Percentiles rank a stretch among this genome's conserved stretches.
These are phyloP conservation scores for Solanum virginianum DNA, from an alignment of 257 asterid species.

Conservation along the genomic window DNA sequence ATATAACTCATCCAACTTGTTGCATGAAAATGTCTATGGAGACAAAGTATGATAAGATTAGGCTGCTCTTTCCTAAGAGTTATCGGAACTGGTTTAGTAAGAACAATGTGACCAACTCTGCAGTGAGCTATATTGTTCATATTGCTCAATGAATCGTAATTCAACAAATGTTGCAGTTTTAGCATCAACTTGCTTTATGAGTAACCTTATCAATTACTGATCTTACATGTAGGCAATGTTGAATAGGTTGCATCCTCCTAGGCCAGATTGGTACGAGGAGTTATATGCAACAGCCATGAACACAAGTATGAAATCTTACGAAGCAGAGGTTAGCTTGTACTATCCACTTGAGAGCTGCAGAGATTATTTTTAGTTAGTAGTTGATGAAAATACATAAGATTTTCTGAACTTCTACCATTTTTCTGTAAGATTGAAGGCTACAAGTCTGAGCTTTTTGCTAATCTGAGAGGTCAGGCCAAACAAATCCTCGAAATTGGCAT, in stretches of 20 bases:
- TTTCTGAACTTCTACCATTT: neutral
- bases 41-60: neutral
- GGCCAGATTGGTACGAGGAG: constrained; percentile 96
- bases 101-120: neutral
- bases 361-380: neutral
- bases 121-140: neutral
- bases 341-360: neutral
- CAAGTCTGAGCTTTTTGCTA: constrained; percentile 53
- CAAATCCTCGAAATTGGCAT: constrained; percentile 69
- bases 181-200: neutral
- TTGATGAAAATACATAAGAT: neutral
- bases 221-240: constrained; percentile 37
- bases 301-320: constrained; percentile 47
- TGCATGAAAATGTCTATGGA: neutral
- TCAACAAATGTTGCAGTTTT: neutral
- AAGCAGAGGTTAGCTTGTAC: constrained; percentile 55
- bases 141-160: neutral
- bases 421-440: constrained; percentile 60
- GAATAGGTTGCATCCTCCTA: constrained; percentile 65
- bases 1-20: neutral
- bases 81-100: neutral
- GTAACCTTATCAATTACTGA: neutral
- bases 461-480: constrained; percentile 49
- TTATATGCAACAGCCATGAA: constrained; percentile 54
- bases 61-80: neutral